phyloP scores from a whole-genome alignment of 2,329 filamentous ascomycete species.

The Xylariomycetidae sp. region DNA sequence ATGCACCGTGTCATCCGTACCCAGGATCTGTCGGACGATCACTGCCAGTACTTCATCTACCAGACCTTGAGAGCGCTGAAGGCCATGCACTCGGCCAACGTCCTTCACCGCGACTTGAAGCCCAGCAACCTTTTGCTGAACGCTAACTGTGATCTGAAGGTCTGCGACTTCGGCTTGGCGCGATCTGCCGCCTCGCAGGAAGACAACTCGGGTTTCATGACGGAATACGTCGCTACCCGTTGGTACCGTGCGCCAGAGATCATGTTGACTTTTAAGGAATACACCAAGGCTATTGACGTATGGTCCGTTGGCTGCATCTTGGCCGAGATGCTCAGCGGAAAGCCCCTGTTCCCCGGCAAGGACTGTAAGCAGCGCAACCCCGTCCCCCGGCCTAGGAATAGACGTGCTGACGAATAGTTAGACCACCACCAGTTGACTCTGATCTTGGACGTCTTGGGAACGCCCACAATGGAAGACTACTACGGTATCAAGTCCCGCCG shows the following conservation, averaged over 20 bases:
- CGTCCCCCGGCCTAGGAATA: too few relatives aligned
- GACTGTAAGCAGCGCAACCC: conserved; percentile 80
- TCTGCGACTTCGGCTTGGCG: conserved; percentile 96
- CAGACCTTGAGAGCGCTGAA: conserved; percentile 96
- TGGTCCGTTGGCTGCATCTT: conserved; percentile 99
- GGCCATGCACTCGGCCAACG: conserved; percentile 98
- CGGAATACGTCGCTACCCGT: conserved; percentile 97
- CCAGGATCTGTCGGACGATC: conserved; percentile 96
- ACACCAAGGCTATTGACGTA: conserved; percentile 98
- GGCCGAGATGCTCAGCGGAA: conserved; percentile 97
- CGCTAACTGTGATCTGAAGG: conserved; percentile 97
- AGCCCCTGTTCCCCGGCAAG: conserved; percentile 96
- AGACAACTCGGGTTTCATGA: conserved; percentile 99
- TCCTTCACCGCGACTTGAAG: conserved; percentile 94
- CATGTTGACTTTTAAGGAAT: conserved; percentile 99
- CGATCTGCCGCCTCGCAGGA: conserved; percentile 94
- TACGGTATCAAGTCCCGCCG: conserved; percentile 99
- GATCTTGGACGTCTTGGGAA: conserved; percentile 94
- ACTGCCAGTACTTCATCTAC: conserved; percentile 99
- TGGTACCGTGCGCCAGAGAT: conserved; percentile 99
- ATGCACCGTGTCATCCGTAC: conserved; percentile 99
- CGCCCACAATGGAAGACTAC: conserved; percentile 99
- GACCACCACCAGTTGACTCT: conserved; percentile 97
- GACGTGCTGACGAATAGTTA: conserved; percentile 31
- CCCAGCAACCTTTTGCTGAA: conserved; percentile 95